Evolutionary conservation across 2,329 filamentous ascomycete genomes (phyloP).

Genomic region (Daldinia eschscholtzii): DNA sequence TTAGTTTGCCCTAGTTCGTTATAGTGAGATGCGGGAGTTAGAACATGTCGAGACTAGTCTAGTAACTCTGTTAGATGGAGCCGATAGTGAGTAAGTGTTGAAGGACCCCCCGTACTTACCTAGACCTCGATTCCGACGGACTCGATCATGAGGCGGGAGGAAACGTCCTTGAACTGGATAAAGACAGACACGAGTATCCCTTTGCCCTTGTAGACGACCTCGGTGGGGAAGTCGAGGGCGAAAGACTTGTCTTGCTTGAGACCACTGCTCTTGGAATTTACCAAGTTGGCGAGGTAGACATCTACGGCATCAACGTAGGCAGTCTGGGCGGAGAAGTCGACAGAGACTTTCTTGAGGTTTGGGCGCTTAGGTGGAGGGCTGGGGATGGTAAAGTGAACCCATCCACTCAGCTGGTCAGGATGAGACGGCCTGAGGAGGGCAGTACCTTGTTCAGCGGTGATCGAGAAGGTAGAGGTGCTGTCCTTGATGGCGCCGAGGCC

Average conservation of each 20-base stretch:
- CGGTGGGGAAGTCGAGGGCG: neutral
- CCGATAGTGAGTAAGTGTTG: neutral
- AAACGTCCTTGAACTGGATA: neutral
- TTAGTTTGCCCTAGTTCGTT: neutral
- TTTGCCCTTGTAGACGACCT: neutral
- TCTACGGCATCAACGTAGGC: neutral
- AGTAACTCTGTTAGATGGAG: neutral
- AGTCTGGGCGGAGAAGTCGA: conserved; percentile 3
- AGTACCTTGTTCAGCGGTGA: neutral
- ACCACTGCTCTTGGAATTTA: neutral
- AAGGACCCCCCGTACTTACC: neutral
- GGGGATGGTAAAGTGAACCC: conserved; percentile 10
- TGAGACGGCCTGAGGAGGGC: neutral
- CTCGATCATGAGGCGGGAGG: conserved; percentile 1
- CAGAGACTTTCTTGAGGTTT: neutral
- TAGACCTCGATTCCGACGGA: conserved; percentile 10
- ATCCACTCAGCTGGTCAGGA: neutral
- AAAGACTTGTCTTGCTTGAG: neutral
- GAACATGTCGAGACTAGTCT: neutral
- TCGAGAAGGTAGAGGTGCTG: conserved; percentile 3
- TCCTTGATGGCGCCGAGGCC: conserved; percentile 6
- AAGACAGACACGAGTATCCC: neutral
- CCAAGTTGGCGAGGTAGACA: neutral
- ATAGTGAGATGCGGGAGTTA: too few species aligned
- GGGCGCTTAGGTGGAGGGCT: neutral